A percentile compares a stretch with the other conserved stretches of the same genome.
Evolutionary conservation across 1,284 basidiomycete species (phyloP).

Genomic region (Psilocybe mexicana): DNA sequence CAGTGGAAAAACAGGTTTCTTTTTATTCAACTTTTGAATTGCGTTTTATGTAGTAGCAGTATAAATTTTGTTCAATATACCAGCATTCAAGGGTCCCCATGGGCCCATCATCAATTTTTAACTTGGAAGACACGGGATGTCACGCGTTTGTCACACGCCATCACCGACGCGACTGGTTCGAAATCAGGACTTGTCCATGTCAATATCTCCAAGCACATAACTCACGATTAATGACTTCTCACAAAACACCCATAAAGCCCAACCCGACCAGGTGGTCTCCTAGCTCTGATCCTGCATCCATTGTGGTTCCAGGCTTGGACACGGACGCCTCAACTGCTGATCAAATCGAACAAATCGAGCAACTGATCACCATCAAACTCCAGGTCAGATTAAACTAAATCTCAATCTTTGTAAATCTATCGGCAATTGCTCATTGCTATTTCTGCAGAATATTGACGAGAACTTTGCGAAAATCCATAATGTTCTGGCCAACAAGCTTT

Average conservation of each 20-base stretch:
- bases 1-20: not conserved
- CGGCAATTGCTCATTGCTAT: not conserved
- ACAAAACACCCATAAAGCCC: constrained; percentile 38
- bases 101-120: no score
- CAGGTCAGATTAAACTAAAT: constrained; percentile 49
- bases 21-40: not conserved
- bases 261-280: constrained; percentile 68
- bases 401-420: not conserved
- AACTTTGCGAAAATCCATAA: constrained; percentile 92
- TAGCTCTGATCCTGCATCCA: constrained; percentile 58
- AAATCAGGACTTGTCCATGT: not conserved
- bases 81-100: no score
- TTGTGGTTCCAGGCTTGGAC: constrained; percentile 76
- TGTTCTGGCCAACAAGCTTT: constrained; percentile 76
- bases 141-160: constrained; percentile 18
- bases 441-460: constrained; percentile 85
- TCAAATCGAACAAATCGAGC: constrained; percentile 94
- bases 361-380: constrained; percentile 87
- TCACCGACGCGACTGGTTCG: not conserved
- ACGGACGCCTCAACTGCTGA: constrained; percentile 73
- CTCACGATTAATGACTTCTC: constrained; percentile 26
- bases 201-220: not conserved
- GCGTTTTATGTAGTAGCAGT: not conserved
- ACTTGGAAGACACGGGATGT: constrained; percentile 3
- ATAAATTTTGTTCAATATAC: no score